These are phyloP conservation scores for Aspergillus costaricaensis DNA, from an alignment of 2,329 filamentous ascomycete genomes.

Conservation along the genomic window DNA sequence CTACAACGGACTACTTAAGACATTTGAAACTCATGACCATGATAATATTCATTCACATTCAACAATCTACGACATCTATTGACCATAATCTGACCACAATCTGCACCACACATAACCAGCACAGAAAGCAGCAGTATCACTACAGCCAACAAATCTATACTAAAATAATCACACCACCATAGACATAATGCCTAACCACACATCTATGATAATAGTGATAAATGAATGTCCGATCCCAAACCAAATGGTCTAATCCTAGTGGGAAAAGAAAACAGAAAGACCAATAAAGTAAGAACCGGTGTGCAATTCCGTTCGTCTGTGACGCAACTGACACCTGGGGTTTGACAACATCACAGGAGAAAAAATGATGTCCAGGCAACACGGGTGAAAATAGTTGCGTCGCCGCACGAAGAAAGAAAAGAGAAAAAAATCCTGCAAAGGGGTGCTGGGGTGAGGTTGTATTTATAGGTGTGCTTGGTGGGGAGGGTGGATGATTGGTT, in stretches of 20 bases:
- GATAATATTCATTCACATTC: background rate
- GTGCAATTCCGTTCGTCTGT: conserved; percentile 81
- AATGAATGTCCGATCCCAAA: conserved; percentile 59
- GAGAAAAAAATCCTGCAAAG: conserved; percentile 49
- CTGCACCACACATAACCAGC: background rate
- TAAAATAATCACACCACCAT: background rate
- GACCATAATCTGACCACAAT: background rate
- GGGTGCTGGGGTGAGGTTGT: conserved; percentile 1
- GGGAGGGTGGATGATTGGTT: conserved; percentile 3
- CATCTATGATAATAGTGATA: conserved; percentile 7
- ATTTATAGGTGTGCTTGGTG: conserved; percentile 29
- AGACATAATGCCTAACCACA: too few relatives aligned
- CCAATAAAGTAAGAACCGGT: conserved; percentile 57
- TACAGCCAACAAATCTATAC: background rate
- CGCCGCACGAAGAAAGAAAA: conserved; percentile 76
- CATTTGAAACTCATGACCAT: too few relatives aligned
- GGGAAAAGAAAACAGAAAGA: conserved; percentile 44
- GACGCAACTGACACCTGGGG: conserved; percentile 75
- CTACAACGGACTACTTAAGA: too few relatives aligned
- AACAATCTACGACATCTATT: background rate
- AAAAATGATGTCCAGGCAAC: conserved; percentile 70
- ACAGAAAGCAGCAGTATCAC: background rate
- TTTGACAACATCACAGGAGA: conserved; percentile 47
- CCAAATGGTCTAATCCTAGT: conserved; percentile 49
- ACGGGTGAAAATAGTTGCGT: conserved; percentile 73